Percentiles rank a stretch among this genome's conserved stretches.
These are phyloP conservation scores for Lycium ferocissimum DNA, from an alignment of 257 asterid species.

Conservation along the genomic window DNA sequence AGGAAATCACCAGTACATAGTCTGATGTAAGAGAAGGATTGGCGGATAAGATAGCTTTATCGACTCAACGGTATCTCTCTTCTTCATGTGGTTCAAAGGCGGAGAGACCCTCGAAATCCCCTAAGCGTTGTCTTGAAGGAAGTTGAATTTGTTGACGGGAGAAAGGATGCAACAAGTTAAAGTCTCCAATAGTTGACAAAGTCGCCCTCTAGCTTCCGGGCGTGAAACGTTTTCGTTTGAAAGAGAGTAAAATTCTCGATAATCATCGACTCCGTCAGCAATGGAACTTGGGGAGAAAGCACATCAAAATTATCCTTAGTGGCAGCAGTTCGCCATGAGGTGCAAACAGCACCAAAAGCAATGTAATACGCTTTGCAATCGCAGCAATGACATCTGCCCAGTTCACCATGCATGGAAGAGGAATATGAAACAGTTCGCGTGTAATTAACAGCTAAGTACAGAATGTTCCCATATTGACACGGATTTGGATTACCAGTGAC, in stretches of 20 bases:
- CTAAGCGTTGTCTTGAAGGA: background rate
- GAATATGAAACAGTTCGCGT: no score
- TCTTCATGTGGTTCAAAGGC: no score
- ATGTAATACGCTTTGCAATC: no score
- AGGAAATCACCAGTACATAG: background rate
- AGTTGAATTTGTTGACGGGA: background rate
- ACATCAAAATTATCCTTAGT: background rate
- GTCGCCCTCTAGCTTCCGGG: background rate
- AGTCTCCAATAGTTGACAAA: background rate
- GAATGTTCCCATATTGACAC: no score
- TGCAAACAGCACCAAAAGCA: background rate
- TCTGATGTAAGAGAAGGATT: background rate
- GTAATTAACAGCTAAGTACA: no score
- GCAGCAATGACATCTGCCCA: no score
- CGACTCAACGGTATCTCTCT: background rate
- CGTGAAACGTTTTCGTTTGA: background rate
- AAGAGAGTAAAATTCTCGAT: background rate
- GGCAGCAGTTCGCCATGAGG: background rate
- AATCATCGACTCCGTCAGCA: background rate
- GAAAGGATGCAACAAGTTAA: background rate
- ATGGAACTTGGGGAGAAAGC: background rate
- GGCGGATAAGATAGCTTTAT: background rate
- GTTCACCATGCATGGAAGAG: no score
- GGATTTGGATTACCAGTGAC: no score
- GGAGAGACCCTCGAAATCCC: background rate